phyloP scores from a whole-genome alignment of 1,284 basidiomycete genomes.

The Bondarzewia mesenterica region DNA sequence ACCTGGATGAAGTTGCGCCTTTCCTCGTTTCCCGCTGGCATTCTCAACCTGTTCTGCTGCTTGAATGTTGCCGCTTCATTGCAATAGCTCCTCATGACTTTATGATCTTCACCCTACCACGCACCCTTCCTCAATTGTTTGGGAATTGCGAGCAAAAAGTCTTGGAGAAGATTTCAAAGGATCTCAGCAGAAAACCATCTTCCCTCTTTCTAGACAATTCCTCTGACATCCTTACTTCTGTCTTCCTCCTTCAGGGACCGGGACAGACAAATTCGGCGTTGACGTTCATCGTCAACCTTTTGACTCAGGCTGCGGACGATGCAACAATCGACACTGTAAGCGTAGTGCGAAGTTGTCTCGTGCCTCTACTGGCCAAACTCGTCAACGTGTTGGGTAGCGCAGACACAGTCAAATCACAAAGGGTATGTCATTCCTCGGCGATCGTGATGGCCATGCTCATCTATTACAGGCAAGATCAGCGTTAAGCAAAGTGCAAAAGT shows the following conservation, averaged over 20 bases:
- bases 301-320: slow-evolving; percentile 31
- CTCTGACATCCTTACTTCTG: slow-evolving; percentile 61
- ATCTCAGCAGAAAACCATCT: slow-evolving; percentile 39
- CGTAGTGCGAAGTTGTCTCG: slow-evolving; percentile 57
- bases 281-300: slow-evolving; percentile 49
- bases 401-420: slow-evolving; percentile 32
- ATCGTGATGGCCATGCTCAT: neutral
- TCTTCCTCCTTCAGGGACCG: slow-evolving; percentile 55
- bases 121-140: slow-evolving; percentile 69
- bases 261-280: slow-evolving; percentile 49
- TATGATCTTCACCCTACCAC: slow-evolving; percentile 54
- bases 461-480: slow-evolving; percentile 55
- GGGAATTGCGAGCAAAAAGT: slow-evolving; percentile 43
- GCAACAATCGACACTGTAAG: slow-evolving; percentile 37
- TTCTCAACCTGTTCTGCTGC: slow-evolving; percentile 49
- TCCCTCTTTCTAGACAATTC: slow-evolving; percentile 55
- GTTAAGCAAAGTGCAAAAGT: slow-evolving; percentile 49
- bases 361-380: slow-evolving; percentile 66
- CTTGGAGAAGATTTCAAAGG: slow-evolving; percentile 35
- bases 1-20: slow-evolving; percentile 61
- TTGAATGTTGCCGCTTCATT: slow-evolving; percentile 59
- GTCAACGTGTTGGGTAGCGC: slow-evolving; percentile 71
- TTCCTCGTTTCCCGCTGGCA: slow-evolving; percentile 55
- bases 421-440: slow-evolving; percentile 30
- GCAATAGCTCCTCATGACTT: slow-evolving; percentile 52